phyloP scores from a whole-genome alignment of 805 yeast species.

The Yarrowia keelungensis region DNA sequence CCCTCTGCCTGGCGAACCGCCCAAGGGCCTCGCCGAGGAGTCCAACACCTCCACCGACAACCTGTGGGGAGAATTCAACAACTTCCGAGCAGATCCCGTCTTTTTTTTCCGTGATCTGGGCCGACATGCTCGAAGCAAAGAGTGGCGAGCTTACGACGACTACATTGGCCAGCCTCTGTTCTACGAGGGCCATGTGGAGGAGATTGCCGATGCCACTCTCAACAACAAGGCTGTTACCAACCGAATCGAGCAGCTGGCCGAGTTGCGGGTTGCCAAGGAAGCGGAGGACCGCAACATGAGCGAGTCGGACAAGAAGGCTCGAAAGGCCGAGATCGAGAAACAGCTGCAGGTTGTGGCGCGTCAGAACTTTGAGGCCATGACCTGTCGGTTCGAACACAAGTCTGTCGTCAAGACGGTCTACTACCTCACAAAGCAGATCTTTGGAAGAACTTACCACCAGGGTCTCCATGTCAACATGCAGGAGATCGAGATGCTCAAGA shows the following conservation, averaged over 20 bases:
- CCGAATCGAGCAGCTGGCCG: constrained; percentile 49
- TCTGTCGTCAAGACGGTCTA: constrained; percentile 48
- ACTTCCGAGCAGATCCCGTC: constrained; percentile 52
- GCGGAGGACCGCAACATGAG: constrained; percentile 38
- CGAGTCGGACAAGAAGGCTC: constrained; percentile 43
- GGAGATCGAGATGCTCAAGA: constrained; percentile 50
- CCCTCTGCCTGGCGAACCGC: constrained; percentile 29
- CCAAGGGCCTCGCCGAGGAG: constrained; percentile 30
- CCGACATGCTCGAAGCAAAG: constrained; percentile 48
- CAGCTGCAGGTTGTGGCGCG: constrained; percentile 49
- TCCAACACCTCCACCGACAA: constrained; percentile 42
- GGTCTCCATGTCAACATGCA: constrained; percentile 52
- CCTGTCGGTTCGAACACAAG: constrained; percentile 50
- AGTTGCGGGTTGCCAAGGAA: constrained; percentile 47
- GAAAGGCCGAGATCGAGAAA: constrained; percentile 45
- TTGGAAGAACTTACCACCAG: constrained; percentile 53
- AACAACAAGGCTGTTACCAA: constrained; percentile 46
- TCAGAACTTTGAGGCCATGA: constrained; percentile 48
- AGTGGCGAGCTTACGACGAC: constrained; percentile 52
- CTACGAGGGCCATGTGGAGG: constrained; percentile 48
- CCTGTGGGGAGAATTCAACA: constrained; percentile 47
- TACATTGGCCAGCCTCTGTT: constrained; percentile 51
- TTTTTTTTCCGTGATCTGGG: constrained; percentile 48
- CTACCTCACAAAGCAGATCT: constrained; percentile 51
- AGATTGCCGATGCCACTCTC: constrained; percentile 47